Evolutionary conservation across 805 yeast species (phyloP), one percentile per base, ranked within the genome.

Genomic region (Kockiozyma suomiensis): DNA sequence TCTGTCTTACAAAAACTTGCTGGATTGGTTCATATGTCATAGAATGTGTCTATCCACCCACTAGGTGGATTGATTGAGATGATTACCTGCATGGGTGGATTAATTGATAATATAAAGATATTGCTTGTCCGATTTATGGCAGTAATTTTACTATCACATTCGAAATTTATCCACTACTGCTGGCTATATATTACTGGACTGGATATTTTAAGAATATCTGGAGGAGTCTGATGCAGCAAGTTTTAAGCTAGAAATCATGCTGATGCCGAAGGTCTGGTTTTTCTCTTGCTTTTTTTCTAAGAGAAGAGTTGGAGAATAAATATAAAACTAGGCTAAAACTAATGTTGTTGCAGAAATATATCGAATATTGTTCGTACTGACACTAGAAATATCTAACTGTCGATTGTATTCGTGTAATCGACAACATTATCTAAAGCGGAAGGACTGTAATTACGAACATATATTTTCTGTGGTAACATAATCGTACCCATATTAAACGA

Each of bases 401-500:
- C 88, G 4, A 78, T 78, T 63, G 51, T 78, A 4, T 86, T 86
- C 75, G 83, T 83, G 75, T 83, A 78, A 86, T 58, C 84, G 83
- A 61, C 77, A 81, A 50, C 76, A 77, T 59, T 84, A 82, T 74
- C 75, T 82, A 47, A 73, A 78, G 46, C 86, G 91, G 91, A 86
- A 91, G 91, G 85, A 85, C n/a, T n/a, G n/a, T 42, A 86, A 85
- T 71, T 87, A 87, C 72, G 85, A 85, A 70, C 85, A 84, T 69
- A 80, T 85, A 2, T 73, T 87, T 55, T 81, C 88, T 19, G n/a
- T n/a, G n/a, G n/a, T n/a, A n/a, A n/a, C n/a, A n/a, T n/a, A n/a
- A n/a, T n/a, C n/a, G n/a, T n/a, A n/a, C n/a, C n/a, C n/a, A n/a
- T n/a, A n/a, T n/a, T n/a, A n/a, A n/a, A n/a, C n/a, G n/a, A n/a